Evolutionary conservation across 768 basidiomycete genomes (phyloP), one percentile per base, ranked within the genome.

Genomic region (Pleurotus tuoliensis): DNA sequence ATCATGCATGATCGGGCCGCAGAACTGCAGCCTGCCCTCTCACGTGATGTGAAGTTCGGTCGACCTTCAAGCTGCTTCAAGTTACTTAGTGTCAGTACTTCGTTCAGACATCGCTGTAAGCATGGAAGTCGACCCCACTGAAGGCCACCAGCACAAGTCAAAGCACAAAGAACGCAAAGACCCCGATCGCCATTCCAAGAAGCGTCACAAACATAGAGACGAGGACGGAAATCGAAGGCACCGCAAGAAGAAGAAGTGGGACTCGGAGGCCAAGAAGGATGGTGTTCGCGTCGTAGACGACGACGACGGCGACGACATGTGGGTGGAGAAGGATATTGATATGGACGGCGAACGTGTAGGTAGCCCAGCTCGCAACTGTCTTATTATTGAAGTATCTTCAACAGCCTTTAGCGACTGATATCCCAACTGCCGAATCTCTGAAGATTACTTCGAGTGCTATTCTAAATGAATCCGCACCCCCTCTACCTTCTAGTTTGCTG

Each of bases 291-390:
- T 87, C 24, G 92, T 92, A 66, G 90, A 93, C 63, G 88, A 94
- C 65, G 77, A 80, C 13, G 75, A 83, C 59, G 86, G 84, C 66
- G 84, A 86, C 15, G 86, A 86, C 55, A 81, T 92, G 74, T 94
- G 93, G 93, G 80, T 86, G 20, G 94, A 94, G 74, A 92, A 91
- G 76, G 90, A 91, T 62, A 84, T 92, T 38, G 85, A 86, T 64
- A 81, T 85, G 73, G 87, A 87, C 52, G 86, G 88, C 15, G 87
- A 90, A 69, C 76, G 78, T 66, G 90, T 92, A 67, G 62, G 84
- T 78, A 56, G 16, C 47, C 9, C 18, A 6, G 24, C 53, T 27
- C 47, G 7, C 20, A 6, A 16, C 51, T 52, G 24, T 48, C 46
- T 50, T 51, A 34, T 30, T 34, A 13, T 41, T 55, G 46, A 62